Evolutionary conservation across 768 basidiomycete genomes (phyloP).

Genomic region (Collybia sp.): DNA sequence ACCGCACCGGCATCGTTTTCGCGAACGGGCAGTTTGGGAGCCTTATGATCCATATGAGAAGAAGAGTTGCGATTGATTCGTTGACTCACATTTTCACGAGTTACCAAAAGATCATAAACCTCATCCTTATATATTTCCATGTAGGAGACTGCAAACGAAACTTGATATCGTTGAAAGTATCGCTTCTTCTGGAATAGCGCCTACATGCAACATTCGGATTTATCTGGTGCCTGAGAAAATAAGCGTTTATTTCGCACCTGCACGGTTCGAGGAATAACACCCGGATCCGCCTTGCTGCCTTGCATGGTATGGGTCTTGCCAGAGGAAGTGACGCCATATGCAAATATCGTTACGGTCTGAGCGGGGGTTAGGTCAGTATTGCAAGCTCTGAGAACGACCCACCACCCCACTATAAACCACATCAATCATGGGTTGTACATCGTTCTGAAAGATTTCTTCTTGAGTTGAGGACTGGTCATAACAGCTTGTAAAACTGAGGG

Average conservation of each 20-base stretch:
- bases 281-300: conserved; percentile 67
- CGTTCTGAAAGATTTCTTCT: conserved; percentile 70
- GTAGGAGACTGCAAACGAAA: conserved; percentile 60
- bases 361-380: conserved; percentile 1
- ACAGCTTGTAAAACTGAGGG: conserved; percentile 63
- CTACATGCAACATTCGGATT: conserved; percentile 20
- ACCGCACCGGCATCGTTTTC: conserved; percentile 50
- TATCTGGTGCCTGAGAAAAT: not conserved
- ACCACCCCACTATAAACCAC: conserved; percentile 76
- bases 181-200: conserved; percentile 53
- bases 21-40: conserved; percentile 48
- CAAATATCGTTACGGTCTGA: conserved; percentile 83
- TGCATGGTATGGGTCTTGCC: conserved; percentile 96
- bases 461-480: conserved; percentile 70
- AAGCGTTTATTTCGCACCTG: conserved; percentile 35
- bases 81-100: conserved; percentile 55
- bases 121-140: conserved; percentile 94
- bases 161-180: conserved; percentile 31
- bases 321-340: conserved; percentile 88
- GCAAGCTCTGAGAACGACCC: conserved; percentile 18
- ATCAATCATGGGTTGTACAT: conserved; percentile 76
- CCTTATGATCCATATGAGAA: conserved; percentile 21
- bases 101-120: conserved; percentile 80
- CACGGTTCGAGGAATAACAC: conserved; percentile 83
- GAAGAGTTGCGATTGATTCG: not conserved